These are phyloP conservation scores for Verticillium isaacii DNA, from an alignment of 2,329 filamentous ascomycete species.

Conservation along the genomic window DNA sequence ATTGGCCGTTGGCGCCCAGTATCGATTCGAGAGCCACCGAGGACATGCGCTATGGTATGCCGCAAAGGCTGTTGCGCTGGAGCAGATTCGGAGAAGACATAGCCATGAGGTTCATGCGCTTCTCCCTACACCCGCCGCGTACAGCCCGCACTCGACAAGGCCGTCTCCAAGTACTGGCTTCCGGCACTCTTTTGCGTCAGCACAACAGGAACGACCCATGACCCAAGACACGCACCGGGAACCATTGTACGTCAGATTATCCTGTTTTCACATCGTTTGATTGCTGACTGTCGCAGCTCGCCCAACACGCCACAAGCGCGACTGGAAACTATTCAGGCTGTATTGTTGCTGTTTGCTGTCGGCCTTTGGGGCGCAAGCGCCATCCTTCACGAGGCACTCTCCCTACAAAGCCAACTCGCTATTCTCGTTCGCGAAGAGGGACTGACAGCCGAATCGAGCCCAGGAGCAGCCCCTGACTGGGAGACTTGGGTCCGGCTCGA, in stretches of 20 bases:
- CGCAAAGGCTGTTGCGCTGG: constrained; percentile 51
- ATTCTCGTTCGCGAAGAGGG: constrained; percentile 56
- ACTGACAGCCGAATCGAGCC: constrained; percentile 41
- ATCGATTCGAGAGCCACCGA: constrained; percentile 56
- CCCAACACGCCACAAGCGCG: constrained; percentile 55
- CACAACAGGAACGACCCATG: constrained; percentile 50
- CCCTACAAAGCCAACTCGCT: constrained; percentile 53
- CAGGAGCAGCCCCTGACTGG: constrained; percentile 46
- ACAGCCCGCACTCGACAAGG: constrained; percentile 55
- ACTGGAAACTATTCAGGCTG: constrained; percentile 61
- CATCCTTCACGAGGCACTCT: constrained; percentile 55
- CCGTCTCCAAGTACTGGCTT: constrained; percentile 54
- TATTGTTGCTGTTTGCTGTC: constrained; percentile 56
- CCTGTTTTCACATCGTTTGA: not conserved
- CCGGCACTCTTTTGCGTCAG: constrained; percentile 54
- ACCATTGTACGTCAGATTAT: constrained; percentile 44
- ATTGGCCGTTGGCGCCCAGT: constrained; percentile 63
- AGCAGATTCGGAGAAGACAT: constrained; percentile 53
- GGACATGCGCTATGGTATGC: constrained; percentile 59
- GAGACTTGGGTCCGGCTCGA: constrained; percentile 56
- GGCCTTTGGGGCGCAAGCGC: constrained; percentile 58
- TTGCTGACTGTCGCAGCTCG: constrained; percentile 31
- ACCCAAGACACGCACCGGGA: constrained; percentile 56
- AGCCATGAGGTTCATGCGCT: constrained; percentile 53
- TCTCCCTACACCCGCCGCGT: constrained; percentile 51